Conservation (phyloP, 495 filamentous ascomycete genomes). For the Penicillium paradoxum region DNA sequence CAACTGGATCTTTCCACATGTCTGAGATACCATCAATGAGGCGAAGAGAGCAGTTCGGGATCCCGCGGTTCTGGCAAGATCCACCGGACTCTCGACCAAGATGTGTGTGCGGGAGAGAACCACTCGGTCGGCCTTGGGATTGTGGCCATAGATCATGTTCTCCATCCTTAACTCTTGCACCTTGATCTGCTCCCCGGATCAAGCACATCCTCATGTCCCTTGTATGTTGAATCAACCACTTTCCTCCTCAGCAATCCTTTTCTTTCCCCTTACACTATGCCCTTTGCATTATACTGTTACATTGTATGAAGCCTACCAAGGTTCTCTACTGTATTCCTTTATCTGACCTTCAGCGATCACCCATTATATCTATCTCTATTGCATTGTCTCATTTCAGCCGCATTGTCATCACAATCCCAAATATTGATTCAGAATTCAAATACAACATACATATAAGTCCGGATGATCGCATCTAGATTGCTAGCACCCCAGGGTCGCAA, state of each 20-base stretch:
- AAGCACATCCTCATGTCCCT: not conserved
- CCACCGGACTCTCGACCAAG: not conserved
- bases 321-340: not conserved
- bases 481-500: not conserved
- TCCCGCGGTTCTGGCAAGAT: not conserved
- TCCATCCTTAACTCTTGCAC: not conserved
- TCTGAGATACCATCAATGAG: not conserved
- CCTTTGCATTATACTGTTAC: not conserved
- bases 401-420: not conserved
- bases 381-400: not conserved
- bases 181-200: not conserved
- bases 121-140: not conserved
- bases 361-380: not conserved
- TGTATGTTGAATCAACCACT: not conserved
- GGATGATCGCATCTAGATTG: not conserved
- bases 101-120: too few relatives aligned
- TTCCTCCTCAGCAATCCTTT: not conserved
- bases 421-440: not conserved
- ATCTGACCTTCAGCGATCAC: not conserved
- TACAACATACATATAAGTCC: not conserved
- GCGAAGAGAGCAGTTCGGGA: not conserved
- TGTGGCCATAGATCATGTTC: not conserved
- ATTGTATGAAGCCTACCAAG: not conserved
- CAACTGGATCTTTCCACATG: not conserved
- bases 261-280: not conserved